Percentiles rank a stretch among this genome's conserved stretches.
phyloP scores from a whole-genome alignment of 441 rosid genomes.

The Populus tomentosa region DNA sequence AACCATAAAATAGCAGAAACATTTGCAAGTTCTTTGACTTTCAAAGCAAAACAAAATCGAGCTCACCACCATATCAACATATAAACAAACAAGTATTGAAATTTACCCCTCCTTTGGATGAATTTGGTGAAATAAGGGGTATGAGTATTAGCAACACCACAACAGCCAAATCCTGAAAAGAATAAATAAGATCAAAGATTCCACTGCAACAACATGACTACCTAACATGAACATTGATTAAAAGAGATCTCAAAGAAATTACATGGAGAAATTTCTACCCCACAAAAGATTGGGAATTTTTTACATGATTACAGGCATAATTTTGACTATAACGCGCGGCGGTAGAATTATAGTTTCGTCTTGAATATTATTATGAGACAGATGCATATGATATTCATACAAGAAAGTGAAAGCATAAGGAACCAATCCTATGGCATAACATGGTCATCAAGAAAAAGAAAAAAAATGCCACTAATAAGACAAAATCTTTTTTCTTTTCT shows the following conservation, averaged over 20 bases:
- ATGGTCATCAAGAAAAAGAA: constrained; percentile 5
- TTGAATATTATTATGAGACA: not conserved
- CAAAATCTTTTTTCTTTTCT: not conserved
- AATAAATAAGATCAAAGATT: constrained; percentile 9
- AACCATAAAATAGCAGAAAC: not conserved
- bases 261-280: constrained; percentile 1
- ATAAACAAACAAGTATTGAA: constrained; percentile 19
- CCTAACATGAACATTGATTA: not conserved
- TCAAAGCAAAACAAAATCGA: constrained; percentile 1
- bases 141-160: constrained; percentile 95
- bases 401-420: not conserved
- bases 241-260: constrained; percentile 3
- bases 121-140: constrained; percentile 97
- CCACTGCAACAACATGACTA: constrained; percentile 13
- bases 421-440: not conserved
- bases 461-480: not conserved
- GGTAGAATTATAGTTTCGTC: not conserved
- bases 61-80: constrained; percentile 10
- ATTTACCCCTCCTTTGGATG: constrained; percentile 99
- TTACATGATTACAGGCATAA: constrained; percentile 6
- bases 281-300: not conserved
- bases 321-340: not conserved
- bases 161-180: constrained; percentile 93
- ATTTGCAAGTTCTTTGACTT: not conserved
- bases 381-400: not conserved